Conservation (phyloP, 1,139 yeast species). For the Yamadazyma songkhlaensis region DNA sequence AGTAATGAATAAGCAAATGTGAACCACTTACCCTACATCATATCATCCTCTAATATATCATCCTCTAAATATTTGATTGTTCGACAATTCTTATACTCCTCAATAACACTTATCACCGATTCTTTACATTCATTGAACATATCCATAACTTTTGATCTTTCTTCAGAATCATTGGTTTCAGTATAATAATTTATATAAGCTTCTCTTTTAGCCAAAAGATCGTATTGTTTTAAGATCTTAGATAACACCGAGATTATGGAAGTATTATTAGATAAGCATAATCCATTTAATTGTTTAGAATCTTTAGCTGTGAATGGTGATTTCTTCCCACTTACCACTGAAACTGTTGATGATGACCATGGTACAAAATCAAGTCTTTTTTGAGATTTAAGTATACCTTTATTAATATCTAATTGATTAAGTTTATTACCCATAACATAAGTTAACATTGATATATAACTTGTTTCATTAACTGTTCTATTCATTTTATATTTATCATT, state of each 20-base stretch:
- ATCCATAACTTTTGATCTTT: slow-evolving; percentile 50
- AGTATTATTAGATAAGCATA: slow-evolving; percentile 77
- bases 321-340: slow-evolving; percentile 71
- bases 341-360: slow-evolving; percentile 81
- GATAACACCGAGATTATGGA: slow-evolving; percentile 64
- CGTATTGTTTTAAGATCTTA: slow-evolving; percentile 73
- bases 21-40: too few relatives aligned
- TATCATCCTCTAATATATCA: slow-evolving; percentile 8
- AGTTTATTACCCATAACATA: slow-evolving; percentile 66
- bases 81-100: slow-evolving; percentile 68
- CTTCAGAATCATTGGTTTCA: slow-evolving; percentile 46
- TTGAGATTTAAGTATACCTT: slow-evolving; percentile 74
- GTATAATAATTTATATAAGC: slow-evolving; percentile 85
- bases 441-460: slow-evolving; percentile 71
- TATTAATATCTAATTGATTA: slow-evolving; percentile 74
- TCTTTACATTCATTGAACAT: slow-evolving; percentile 82
- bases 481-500: slow-evolving; percentile 82
- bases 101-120: slow-evolving; percentile 62
- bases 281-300: slow-evolving; percentile 53
- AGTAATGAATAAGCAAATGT: too few relatives aligned
- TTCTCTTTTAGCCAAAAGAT: slow-evolving; percentile 69
- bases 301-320: slow-evolving; percentile 54
- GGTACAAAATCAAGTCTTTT: slow-evolving; percentile 81
- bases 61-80: slow-evolving; percentile 53
- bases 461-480: slow-evolving; percentile 20